Base-by-base conservation (phyloP, 345 rosid species). In the Aquilaria malaccensis region DNA sequence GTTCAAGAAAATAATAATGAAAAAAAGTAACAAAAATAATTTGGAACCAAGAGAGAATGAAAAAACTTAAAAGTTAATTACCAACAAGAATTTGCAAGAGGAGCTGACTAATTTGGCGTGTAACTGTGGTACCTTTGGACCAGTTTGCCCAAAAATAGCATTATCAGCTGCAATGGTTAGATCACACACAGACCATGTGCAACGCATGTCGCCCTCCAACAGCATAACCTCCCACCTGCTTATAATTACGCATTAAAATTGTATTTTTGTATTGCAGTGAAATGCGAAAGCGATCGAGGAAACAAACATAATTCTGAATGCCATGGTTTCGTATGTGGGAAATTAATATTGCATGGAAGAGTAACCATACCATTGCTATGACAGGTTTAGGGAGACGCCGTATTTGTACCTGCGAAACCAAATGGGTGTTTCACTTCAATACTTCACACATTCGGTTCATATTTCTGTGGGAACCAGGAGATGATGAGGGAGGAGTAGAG, bases 191-290 rank as follows among this genome's bases (percentile, higher is more conserved):
- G 50, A 93, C 92, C 98, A 93, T 87, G 68, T 89, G 98, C 69
- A 93, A 60, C 13, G 87, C 69, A 72, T 93, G 94, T 45, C 97
- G 96, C 72, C 98, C 97, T 68, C 94, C 97, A 74, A 89, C 79
- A 58, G 96, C 97, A 85, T 89, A 93, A 60, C 97, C 98, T 61
- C 96, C 96, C 77, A 87, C 98, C 97, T 93, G 70, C 22, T 22
- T 22, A 22, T 22, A 22, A 22, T 22, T 22, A 22, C 22, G 22
- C 22, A 22, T 22, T 22, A 22, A 22, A 22, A 22, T 22, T 22
- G 22, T 22, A 22, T 0, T 10, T 15, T 10, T 5, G 47, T 9
- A 49, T 66, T 33, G 62, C 52, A 30, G 62, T 22, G 48, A 58
- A 58, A 22, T 22, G 22, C 22, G 22, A 22, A 22, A 22, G 22